phyloP scores from a whole-genome alignment of 768 basidiomycete genomes.

The Mycena albidolilacea region DNA sequence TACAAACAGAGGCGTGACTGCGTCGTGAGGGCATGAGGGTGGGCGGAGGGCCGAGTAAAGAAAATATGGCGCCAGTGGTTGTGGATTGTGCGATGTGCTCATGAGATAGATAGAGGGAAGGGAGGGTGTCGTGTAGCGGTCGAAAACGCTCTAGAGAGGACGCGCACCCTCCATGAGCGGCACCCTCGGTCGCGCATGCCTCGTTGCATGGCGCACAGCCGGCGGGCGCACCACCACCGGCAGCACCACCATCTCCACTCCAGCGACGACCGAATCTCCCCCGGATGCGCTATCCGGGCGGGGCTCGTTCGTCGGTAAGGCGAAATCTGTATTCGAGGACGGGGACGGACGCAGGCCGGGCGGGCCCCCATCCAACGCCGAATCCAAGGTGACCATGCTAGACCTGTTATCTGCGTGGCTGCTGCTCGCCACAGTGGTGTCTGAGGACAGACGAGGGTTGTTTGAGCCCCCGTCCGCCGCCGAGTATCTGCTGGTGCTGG shows the following conservation, averaged over 20 bases:
- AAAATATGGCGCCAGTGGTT: no score
- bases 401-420: neutral
- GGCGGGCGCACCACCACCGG: neutral
- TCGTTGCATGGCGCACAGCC: neutral
- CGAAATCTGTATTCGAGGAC: neutral
- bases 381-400: no score
- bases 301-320: neutral
- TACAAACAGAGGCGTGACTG: no score
- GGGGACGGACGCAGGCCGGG: neutral
- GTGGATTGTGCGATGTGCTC: no score
- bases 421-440: neutral
- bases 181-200: neutral
- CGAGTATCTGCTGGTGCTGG: neutral
- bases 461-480: neutral
- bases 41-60: no score
- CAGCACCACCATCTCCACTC: neutral
- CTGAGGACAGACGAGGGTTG: neutral
- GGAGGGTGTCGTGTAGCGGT: neutral
- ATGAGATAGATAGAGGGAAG: neutral
- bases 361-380: neutral
- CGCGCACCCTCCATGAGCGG: neutral
- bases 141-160: neutral
- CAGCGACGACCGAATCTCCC: neutral
- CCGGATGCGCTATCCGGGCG: neutral
- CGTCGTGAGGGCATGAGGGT: no score